These are phyloP conservation scores for Plasmodium adleri DNA, from an alignment of 169 alveolate genomes.

Conservation along the genomic window DNA sequence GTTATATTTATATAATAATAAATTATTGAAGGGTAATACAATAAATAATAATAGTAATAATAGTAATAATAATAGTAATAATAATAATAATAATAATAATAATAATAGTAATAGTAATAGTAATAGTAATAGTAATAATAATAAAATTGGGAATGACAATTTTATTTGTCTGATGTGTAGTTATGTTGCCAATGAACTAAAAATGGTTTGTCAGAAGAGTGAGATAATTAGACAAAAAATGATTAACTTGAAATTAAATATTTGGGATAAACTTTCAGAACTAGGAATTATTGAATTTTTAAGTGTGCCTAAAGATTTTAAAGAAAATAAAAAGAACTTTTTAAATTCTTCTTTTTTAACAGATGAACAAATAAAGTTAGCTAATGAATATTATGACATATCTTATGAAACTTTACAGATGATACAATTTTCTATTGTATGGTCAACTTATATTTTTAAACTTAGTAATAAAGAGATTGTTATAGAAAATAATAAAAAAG, in stretches of 20 bases:
- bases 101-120: neutral
- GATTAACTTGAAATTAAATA: slow-evolving; percentile 37
- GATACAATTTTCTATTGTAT: slow-evolving; percentile 71
- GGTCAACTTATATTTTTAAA: slow-evolving; percentile 73
- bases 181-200: slow-evolving; percentile 67
- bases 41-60: neutral
- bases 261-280: slow-evolving; percentile 63
- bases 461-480: slow-evolving; percentile 52
- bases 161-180: slow-evolving; percentile 74
- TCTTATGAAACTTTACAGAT: slow-evolving; percentile 60
- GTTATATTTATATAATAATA: slow-evolving; percentile 54
- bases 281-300: slow-evolving; percentile 65
- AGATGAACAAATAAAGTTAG: slow-evolving; percentile 65
- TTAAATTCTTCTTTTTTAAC: slow-evolving; percentile 62
- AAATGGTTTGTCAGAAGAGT: slow-evolving; percentile 50
- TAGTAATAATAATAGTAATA: neutral
- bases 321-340: slow-evolving; percentile 53
- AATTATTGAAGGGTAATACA: slow-evolving; percentile 11
- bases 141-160: slow-evolving; percentile 5
- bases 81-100: neutral
- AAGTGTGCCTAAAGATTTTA: slow-evolving; percentile 70
- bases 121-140: neutral
- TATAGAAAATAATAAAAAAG: slow-evolving; percentile 43
- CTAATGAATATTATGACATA: slow-evolving; percentile 69
- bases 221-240: slow-evolving; percentile 68